Evolutionary conservation across 768 basidiomycete genomes (phyloP), one percentile per base, ranked within the genome.

Genomic region (Scleroderma bovista): DNA sequence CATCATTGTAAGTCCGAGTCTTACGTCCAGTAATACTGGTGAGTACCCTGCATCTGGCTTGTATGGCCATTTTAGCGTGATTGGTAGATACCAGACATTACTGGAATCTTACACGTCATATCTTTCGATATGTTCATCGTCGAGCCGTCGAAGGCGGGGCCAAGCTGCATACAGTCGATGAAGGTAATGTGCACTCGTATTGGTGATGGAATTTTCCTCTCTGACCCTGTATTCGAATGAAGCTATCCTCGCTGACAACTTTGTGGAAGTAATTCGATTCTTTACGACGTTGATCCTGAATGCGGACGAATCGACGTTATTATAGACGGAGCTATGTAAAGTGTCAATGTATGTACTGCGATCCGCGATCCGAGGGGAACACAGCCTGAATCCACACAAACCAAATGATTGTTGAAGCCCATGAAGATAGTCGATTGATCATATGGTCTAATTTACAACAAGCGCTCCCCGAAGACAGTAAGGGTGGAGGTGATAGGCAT

Each of bases 91-190:
- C 76, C 13, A 59, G 59, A 17, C 71, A 60, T 52, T 77, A 78
- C 57, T 78, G 76, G 76, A 65, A 68, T 44, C 57, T 72, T 16
- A 65, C 66, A 2, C 53, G 50, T 47, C 84, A 86, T 55, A 88
- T 90, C 53, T 88, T 86, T 76, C 79, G 87, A 16, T 90, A 88
- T 51, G 63, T 60, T 19, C 69, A 68, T 44, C 71, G 65, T 6
- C 66, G 66, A 36, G 58, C 57, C 24, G 60, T 61, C 0, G 66
- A 61, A 17, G 59, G 66, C 24, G 52, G 70, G 23, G 46, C 62
- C 22, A 75, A 75, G 1, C 66, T 83, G n/a, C 88, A 88, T 63
- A 86, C 86, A 2, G 77, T 88, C 23, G 77, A 88, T 50, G 88
- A 88, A 74, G 74, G 84, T 83, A 58, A 59, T 78, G 60, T 12